Evolutionary conservation across 208 protist genomes (phyloP), one percentile per base, ranked within the genome.

Genomic region (Trypanosomatidae sp.): DNA sequence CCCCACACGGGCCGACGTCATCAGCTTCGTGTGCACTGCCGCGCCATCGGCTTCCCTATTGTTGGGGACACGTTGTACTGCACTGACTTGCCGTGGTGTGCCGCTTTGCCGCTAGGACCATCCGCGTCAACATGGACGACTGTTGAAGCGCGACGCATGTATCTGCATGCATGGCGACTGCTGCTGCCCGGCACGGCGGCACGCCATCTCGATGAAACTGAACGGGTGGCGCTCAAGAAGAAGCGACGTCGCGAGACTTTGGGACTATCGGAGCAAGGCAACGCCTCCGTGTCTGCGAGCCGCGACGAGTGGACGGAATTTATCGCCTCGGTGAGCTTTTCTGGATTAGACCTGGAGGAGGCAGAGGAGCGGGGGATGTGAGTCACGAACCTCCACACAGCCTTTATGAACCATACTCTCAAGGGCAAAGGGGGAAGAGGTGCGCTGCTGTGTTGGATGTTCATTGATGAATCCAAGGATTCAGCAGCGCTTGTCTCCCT

Each of bases 1-100:
- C 91, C 90, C 0, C 77, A 80, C 55, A 96, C 93, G 1, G 95
- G 95, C 1, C 81, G 95, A 22, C 80, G 91, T 2, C 95, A 98
- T 73, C 95, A 98, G 77, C 83, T 98, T 5, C 90, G 95, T 10
- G 84, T 98, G 59, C 92, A 97, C 82, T 91, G 86, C 68, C 76
- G 78, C 46, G 84, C 83, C 17, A 13, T 98, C n/a, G 94, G 92
- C 6, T 86, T 85, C 67, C 92, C 94, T 12, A 94, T 98, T 71
- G 67, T 98, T 19, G 94, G 94, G 3, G 94, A 98, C 73, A 82
- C 81, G 3, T 68, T 79, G 5, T 98, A 98, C 75, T 77, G 50
- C 25, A 44, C 28, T 0, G 64, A 56, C 3, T 47, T 76, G 9
- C 49, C 59, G 25, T 83, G 65, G 69, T 82, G 72, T n/a, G 52